Evolutionary conservation across 2,329 filamentous ascomycete species (phyloP).

Genomic region (Epichloe elymi): DNA sequence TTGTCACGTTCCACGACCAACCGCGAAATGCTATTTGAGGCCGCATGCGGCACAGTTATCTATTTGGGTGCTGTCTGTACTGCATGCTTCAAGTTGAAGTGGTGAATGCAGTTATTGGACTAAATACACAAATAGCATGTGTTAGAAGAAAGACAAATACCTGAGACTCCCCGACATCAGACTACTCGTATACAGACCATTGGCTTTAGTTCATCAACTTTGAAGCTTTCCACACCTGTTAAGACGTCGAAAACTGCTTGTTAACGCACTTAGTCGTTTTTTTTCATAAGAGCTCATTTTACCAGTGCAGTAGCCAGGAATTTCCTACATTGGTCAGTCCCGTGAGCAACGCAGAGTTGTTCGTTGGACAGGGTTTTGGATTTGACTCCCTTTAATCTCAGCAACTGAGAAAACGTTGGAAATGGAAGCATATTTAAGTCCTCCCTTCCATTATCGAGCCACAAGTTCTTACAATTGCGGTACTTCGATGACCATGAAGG

Average conservation of each 20-base stretch:
- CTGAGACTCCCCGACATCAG: background rate
- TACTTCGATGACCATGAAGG: background rate
- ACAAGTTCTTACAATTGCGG: background rate
- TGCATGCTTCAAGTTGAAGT: background rate
- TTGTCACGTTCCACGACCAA: slow-evolving; percentile 5
- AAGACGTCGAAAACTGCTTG: background rate
- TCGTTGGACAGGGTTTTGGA: no score
- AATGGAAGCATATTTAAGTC: background rate
- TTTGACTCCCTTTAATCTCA: background rate
- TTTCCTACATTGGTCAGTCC: background rate
- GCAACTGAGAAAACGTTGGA: background rate
- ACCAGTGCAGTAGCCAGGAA: background rate
- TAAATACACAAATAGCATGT: slow-evolving; percentile 5
- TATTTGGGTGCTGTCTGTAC: background rate
- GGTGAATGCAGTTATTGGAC: background rate
- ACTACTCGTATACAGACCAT: background rate
- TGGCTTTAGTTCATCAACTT: background rate
- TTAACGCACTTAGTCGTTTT: background rate
- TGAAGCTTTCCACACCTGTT: background rate
- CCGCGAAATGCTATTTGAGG: slow-evolving; percentile 8
- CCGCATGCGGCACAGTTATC: slow-evolving; percentile 8
- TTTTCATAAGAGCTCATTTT: background rate
- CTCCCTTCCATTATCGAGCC: background rate
- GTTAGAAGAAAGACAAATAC: slow-evolving; percentile 1
- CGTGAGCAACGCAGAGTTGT: background rate